Evolutionary conservation across 2,329 filamentous ascomycete species (phyloP).

Genomic region (Thielaviopsis musarum): DNA sequence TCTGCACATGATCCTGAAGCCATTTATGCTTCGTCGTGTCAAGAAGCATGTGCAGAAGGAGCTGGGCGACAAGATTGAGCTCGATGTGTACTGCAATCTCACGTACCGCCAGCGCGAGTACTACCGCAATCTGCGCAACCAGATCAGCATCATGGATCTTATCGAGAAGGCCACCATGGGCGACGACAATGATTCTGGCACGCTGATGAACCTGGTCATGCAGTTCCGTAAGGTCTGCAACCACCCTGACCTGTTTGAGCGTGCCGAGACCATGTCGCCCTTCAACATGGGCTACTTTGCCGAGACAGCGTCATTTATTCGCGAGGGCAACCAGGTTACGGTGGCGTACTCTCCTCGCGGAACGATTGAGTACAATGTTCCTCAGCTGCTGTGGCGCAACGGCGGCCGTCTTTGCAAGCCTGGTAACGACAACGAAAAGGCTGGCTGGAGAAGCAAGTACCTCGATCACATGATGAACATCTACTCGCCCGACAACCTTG

Average conservation of each 20-base stretch:
- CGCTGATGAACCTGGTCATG: conserved; percentile 98
- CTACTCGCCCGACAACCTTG: conserved; percentile 67
- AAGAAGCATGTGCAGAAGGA: conserved; percentile 99
- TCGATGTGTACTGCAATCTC: conserved; percentile 89
- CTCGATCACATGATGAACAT: conserved; percentile 76
- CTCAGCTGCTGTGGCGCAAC: conserved; percentile 66
- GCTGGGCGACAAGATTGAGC: conserved; percentile 94
- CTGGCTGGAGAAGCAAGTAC: conserved; percentile 67
- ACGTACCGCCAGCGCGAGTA: conserved; percentile 91
- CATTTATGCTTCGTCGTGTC: conserved; percentile 97
- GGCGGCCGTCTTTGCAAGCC: conserved; percentile 60
- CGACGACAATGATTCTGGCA: conserved; percentile 87
- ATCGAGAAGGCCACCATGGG: conserved; percentile 93
- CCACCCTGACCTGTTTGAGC: conserved; percentile 91
- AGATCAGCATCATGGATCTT: conserved; percentile 96
- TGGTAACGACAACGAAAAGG: conserved; percentile 53
- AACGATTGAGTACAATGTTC: conserved; percentile 68
- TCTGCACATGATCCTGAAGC: conserved; percentile 96
- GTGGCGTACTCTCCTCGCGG: conserved; percentile 81
- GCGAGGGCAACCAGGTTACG: conserved; percentile 64
- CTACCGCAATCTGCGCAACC: conserved; percentile 82
- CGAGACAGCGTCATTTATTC: conserved; percentile 86
- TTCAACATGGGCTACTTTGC: conserved; percentile 75
- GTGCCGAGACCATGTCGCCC: conserved; percentile 78
- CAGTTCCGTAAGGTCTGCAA: conserved; percentile 99